These are phyloP conservation scores for Tylopilus felleus DNA, from an alignment of 768 basidiomycete genomes.

Conservation along the genomic window DNA sequence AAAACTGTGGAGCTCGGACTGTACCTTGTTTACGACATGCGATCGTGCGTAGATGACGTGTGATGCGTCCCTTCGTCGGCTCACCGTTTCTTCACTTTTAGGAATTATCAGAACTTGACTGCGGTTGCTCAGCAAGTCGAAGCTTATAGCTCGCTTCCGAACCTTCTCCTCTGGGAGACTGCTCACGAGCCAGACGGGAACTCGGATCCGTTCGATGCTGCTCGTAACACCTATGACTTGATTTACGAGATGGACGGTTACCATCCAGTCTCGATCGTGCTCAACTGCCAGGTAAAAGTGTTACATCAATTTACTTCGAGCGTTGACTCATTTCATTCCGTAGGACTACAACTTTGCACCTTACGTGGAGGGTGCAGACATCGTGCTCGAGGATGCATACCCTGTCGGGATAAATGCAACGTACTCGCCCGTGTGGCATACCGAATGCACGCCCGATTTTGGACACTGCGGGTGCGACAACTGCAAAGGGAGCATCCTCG, in stretches of 20 bases:
- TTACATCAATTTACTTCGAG: background rate
- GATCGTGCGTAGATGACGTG: constrained; percentile 39
- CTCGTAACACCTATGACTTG: constrained; percentile 41
- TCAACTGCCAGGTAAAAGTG: constrained; percentile 42
- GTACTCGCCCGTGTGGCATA: constrained; percentile 56
- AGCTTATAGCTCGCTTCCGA: constrained; percentile 59
- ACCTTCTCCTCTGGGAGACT: constrained; percentile 70
- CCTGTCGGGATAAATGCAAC: constrained; percentile 56
- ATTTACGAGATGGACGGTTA: constrained; percentile 53
- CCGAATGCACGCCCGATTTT: constrained; percentile 53
- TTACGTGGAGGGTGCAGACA: constrained; percentile 62
- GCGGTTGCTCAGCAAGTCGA: constrained; percentile 63
- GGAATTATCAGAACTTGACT: constrained; percentile 59
- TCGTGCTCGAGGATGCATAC: constrained; percentile 51
- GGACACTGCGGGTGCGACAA: constrained; percentile 75
- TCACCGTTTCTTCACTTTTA: constrained; percentile 1
- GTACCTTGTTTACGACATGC: constrained; percentile 81
- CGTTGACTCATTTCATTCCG: background rate
- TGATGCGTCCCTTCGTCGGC: background rate
- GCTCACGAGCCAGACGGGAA: constrained; percentile 73
- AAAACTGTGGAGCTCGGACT: constrained; percentile 25
- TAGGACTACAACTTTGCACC: constrained; percentile 60
- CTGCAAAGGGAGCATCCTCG: constrained; percentile 61
- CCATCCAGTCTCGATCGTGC: constrained; percentile 54
- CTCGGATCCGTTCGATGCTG: constrained; percentile 60